Conservation (phyloP, 495 filamentous ascomycete species). For the Amphirosellinia nigrospora region DNA sequence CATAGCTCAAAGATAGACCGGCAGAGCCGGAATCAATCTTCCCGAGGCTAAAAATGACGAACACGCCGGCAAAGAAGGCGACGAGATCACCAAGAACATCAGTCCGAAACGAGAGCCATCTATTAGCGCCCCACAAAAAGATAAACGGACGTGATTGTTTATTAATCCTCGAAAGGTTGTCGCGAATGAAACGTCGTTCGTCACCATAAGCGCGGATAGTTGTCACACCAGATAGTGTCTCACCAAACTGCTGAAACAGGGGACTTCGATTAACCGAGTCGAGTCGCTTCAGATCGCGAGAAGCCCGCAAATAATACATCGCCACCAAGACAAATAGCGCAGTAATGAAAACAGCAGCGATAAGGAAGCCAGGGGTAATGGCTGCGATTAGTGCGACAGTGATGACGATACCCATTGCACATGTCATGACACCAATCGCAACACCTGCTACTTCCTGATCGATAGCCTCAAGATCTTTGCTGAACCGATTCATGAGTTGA, state of each 20-base stretch:
- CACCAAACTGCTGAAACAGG: conserved; percentile 97
- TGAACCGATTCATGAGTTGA: conserved; percentile 98
- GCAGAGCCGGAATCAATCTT: conserved; percentile 91
- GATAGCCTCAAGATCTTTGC: conserved; percentile 92
- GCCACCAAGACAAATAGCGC: conserved; percentile 82
- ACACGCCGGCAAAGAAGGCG: conserved; percentile 91
- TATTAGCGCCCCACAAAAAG: conserved; percentile 94
- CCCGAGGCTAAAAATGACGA: conserved; percentile 84
- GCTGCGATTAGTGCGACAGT: conserved; percentile 90
- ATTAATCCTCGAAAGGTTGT: conserved; percentile 90
- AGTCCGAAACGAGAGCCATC: conserved; percentile 94
- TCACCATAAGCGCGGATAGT: conserved; percentile 98
- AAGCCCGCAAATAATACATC: conserved; percentile 86
- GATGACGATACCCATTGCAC: conserved; percentile 71
- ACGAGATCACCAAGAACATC: conserved; percentile 91
- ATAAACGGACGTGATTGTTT: conserved; percentile 92
- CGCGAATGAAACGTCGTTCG: conserved; percentile 88
- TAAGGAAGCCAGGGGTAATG: conserved; percentile 91
- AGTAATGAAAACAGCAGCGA: conserved; percentile 86
- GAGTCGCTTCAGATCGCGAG: conserved; percentile 89
- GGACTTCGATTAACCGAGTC: conserved; percentile 95
- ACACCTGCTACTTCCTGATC: conserved; percentile 96
- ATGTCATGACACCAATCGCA: conserved; percentile 68
- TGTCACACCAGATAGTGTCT: conserved; percentile 93
- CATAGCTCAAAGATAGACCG: conserved; percentile 96